phyloP scores from a whole-genome alignment of 108 stramenopile genomes.

The Cyclotella cryptica region DNA sequence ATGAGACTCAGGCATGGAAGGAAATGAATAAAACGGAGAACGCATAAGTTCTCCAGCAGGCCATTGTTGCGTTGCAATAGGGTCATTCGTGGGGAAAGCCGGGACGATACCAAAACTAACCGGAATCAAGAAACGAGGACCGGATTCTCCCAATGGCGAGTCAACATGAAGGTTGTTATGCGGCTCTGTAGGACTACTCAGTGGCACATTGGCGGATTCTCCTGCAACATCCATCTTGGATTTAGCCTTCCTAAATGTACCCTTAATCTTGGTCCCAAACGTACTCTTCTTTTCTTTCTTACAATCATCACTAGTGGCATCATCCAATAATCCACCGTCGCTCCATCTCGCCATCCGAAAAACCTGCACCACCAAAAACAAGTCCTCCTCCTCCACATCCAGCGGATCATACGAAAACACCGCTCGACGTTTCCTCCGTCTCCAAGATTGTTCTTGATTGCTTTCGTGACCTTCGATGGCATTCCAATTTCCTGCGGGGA shows the following conservation, averaged over 20 bases:
- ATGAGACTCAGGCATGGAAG: constrained; percentile 56
- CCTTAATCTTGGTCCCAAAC: constrained; percentile 1
- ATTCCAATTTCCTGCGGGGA: constrained; percentile 84
- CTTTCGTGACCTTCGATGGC: constrained; percentile 43
- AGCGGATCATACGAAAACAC: constrained; percentile 77
- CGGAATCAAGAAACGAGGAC: constrained; percentile 57
- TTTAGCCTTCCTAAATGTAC: constrained; percentile 4
- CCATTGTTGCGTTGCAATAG: constrained; percentile 43
- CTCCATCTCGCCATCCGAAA: constrained; percentile 11
- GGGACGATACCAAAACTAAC: constrained; percentile 72
- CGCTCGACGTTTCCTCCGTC: constrained; percentile 72
- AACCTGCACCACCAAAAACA: constrained; percentile 77
- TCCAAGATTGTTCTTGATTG: constrained; percentile 50
- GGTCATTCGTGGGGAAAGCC: constrained; percentile 40
- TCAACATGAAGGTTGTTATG: not conserved
- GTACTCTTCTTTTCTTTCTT: not conserved
- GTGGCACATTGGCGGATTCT: not conserved
- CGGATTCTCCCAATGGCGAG: constrained; percentile 24
- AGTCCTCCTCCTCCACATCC: constrained; percentile 29
- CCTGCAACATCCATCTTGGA: not conserved
- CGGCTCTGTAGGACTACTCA: no score
- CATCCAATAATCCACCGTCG: not conserved
- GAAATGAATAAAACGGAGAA: constrained; percentile 62
- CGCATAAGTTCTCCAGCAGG: constrained; percentile 56
- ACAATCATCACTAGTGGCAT: not conserved